A percentile compares a stretch with the other conserved stretches of the same genome.
Evolutionary conservation across 352 stramenopile species (phyloP).

Genomic region (Phytophthora quininea): DNA sequence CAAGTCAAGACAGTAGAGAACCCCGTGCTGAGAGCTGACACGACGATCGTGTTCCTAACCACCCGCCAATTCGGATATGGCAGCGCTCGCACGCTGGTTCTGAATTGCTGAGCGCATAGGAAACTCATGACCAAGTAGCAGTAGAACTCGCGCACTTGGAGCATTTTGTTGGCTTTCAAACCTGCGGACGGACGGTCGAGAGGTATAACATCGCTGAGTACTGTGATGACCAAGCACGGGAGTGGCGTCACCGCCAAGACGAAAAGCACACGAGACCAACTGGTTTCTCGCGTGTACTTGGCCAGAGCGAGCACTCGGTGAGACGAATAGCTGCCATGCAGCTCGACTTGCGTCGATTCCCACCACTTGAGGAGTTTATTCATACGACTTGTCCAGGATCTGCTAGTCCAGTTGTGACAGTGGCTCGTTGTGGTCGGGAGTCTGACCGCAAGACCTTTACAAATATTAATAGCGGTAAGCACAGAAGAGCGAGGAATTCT

Average conservation of each 20-base stretch:
- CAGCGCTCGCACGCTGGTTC: not conserved
- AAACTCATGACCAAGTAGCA: conserved; percentile 1
- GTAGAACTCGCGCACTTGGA: conserved; percentile 5
- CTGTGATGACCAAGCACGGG: conserved; percentile 3
- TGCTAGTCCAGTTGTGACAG: not conserved
- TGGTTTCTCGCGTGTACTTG: conserved; percentile 3
- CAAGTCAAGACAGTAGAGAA: not conserved
- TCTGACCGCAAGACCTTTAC: too few relatives aligned
- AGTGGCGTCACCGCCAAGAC: conserved; percentile 1
- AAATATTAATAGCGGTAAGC: too few relatives aligned
- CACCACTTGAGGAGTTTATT: not conserved
- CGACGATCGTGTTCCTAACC: conserved; percentile 2
- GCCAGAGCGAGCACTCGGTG: conserved; percentile 2
- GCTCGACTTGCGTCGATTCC: conserved; percentile 11
- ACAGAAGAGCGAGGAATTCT: too few relatives aligned
- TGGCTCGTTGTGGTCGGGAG: too few relatives aligned
- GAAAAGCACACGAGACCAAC: not conserved
- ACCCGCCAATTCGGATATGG: not conserved
- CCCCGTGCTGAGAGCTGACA: not conserved
- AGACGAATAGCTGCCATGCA: conserved; percentile 10
- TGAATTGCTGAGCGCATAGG: not conserved
- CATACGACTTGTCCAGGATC: not conserved
- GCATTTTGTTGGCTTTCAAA: not conserved
- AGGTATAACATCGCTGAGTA: conserved; percentile 4
- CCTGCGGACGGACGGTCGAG: not conserved